Evolutionary conservation across 129 eudicot species (phyloP).

Genomic region (Solidago caesia): DNA sequence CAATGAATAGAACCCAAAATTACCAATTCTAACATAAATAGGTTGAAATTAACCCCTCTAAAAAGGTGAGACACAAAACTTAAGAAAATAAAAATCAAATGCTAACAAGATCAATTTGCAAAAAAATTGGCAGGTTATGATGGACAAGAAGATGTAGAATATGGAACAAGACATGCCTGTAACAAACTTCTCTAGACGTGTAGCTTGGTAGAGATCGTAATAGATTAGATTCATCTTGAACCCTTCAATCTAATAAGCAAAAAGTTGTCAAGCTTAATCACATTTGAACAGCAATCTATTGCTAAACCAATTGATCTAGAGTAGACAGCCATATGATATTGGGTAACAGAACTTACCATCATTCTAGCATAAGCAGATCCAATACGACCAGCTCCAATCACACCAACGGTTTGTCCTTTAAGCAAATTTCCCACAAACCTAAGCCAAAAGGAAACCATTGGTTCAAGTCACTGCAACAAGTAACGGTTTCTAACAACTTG

Average conservation of each 20-base stretch:
- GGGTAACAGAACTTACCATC: constrained; percentile 62
- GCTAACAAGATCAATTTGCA: neutral
- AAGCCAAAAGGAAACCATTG: constrained; percentile 6
- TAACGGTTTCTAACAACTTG: constrained; percentile 2
- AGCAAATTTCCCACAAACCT: constrained; percentile 99
- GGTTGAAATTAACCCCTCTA: neutral
- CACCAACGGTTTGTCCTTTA: constrained; percentile 97
- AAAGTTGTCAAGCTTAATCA: constrained; percentile 3
- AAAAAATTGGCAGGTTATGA: neutral
- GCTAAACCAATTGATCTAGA: neutral
- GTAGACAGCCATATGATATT: neutral
- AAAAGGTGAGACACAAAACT: neutral
- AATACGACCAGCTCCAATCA: constrained; percentile 99
- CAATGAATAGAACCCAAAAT: too few relatives aligned
- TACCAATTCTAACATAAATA: neutral
- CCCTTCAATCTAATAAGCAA: constrained; percentile 77
- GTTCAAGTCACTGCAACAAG: neutral
- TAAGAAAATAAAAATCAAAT: neutral
- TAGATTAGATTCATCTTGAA: constrained; percentile 98
- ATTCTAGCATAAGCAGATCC: constrained; percentile 99
- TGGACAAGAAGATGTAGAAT: neutral
- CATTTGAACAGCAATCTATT: neutral
- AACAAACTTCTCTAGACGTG: constrained; percentile 94
- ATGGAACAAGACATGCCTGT: constrained; percentile 58
- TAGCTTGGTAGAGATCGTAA: constrained; percentile 93